phyloP scores from a whole-genome alignment of 1,284 basidiomycete genomes.

The Ceratobasidium sp. region DNA sequence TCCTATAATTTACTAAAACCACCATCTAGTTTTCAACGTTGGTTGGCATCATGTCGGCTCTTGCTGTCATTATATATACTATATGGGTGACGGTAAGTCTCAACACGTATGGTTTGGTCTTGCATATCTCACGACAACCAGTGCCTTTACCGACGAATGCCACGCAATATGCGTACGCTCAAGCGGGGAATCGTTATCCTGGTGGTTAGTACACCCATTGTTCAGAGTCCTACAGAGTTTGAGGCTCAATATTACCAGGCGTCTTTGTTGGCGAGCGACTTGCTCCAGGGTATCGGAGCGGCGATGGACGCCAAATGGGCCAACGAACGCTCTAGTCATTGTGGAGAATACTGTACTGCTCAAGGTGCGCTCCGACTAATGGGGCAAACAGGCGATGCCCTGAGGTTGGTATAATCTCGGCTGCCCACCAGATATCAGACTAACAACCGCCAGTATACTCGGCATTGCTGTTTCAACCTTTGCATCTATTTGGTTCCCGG shows the following conservation, averaged over 20 bases:
- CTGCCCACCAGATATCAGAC: background rate
- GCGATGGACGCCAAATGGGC: conserved; percentile 26
- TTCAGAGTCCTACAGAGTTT: background rate
- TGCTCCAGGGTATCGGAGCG: conserved; percentile 19
- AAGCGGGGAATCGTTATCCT: conserved; percentile 4
- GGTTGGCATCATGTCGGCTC: conserved; percentile 7
- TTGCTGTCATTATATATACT: background rate
- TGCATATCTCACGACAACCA: background rate
- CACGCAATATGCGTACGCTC: background rate
- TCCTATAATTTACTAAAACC: background rate
- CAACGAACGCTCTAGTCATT: conserved; percentile 2
- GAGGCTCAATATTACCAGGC: background rate
- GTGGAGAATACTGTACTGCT: conserved; percentile 11
- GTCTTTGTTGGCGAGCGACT: conserved; percentile 12
- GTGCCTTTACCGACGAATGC: background rate
- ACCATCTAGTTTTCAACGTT: conserved; percentile 3
- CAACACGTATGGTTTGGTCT: background rate
- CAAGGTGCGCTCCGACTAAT: conserved; percentile 22
- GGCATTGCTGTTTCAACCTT: conserved; percentile 17
- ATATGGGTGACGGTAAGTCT: background rate
- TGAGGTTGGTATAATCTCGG: background rate
- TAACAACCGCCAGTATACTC: background rate
- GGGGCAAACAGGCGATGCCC: conserved; percentile 19
- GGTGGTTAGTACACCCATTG: background rate
- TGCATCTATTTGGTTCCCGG: conserved; percentile 9